Evolutionary conservation across 164 flowering plant species (phyloP), one percentile per base, ranked within the genome.

Genomic region (Cinnamomum chago): DNA sequence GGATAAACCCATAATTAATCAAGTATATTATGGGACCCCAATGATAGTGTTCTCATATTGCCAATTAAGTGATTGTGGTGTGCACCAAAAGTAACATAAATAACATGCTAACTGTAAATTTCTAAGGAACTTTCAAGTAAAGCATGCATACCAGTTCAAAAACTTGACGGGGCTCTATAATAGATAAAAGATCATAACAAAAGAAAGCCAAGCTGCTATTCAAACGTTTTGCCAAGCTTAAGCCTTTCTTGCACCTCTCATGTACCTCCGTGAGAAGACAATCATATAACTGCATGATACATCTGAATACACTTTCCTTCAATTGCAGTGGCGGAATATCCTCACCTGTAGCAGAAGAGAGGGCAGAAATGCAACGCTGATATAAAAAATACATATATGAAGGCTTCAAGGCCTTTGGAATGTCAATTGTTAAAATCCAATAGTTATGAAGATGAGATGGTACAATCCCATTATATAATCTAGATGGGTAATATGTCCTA

Each of bases 161-260:
- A 75, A 96, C 97, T 84, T 96, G 99, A 20, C 99, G 97, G 67
- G 99, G 99, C 83, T 96, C 99, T 77, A 96, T 85, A 69, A 90
- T 80, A 25, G 97, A 96, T 76, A 96, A 77, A 71, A 96, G 97
- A 82, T 96, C 99, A 83, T 92, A 92, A 78, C 99, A 96, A 80
- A 96, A 94, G 86, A 93, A 96, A 30, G 93, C 98, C 87, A 96
- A 85, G 81, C 98, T 92, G 83, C 99, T 96, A 78, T 92, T 96
- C 80, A 96, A 86, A 73, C 90, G 93, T 78, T 94, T 96, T 68
- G 99, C 99, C 84, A 96, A 84, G 85, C 91, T 89, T 76, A 94
- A 80, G 20, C 99, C 99, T 80, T 94, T 96, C 82, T 96, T 96
- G 84, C 98, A 94, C 33, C 99, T 97, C 78, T 96, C 99, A 82